Base-by-base conservation (phyloP, 345 rosid genomes). In the Lepidium didymum region DNA sequence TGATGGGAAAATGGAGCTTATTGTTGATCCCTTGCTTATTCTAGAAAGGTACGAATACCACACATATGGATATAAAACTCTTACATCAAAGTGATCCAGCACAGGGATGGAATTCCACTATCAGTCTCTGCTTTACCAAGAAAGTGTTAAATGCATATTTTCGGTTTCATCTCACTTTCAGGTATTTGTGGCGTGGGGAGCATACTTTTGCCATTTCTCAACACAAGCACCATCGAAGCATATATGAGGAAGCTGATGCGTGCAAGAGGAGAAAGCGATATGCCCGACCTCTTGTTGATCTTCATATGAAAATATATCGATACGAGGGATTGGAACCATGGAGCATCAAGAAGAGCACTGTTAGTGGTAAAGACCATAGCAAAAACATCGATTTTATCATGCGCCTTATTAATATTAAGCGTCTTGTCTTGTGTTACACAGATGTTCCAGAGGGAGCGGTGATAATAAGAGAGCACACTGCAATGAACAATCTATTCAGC, bases 371-470 rank as follows among this genome's bases (percentile, higher is more conserved):
- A 49, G 79, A 31, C 68, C 7, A 21, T 51, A 75, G 33, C 53
- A 16, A 62, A 68, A 40, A 23, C 31, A 23, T 29, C 49, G 35
- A 34, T 46, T 1, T 40, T 23, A 64, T 43, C 19, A 29, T 53
- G 47, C 8, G 18, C 51, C 69, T 68, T 51, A 21, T 16, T 60
- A n/a, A 36, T 33, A 41, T 54, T 55, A 36, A 62, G 15, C 23
- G 27, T 37, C 33, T 25, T 16, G 38, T 60, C 25, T 61, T 75
- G 50, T n/a, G 2, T 60, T 59, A 40, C 79, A 84, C 90, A 95
- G 99, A 95, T 84, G 99, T 95, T 74, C 99, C 94, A 0, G 99
- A 95, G 85, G 97, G 99, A 75, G 99, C 99, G 13, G 61, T 91
- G 74, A 91, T 91, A 70, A 69, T 89, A 50, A 77, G 96, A 46